Evolutionary conservation across 805 yeast species (phyloP).

Genomic region (Vanderwaltozyma tropicalis): DNA sequence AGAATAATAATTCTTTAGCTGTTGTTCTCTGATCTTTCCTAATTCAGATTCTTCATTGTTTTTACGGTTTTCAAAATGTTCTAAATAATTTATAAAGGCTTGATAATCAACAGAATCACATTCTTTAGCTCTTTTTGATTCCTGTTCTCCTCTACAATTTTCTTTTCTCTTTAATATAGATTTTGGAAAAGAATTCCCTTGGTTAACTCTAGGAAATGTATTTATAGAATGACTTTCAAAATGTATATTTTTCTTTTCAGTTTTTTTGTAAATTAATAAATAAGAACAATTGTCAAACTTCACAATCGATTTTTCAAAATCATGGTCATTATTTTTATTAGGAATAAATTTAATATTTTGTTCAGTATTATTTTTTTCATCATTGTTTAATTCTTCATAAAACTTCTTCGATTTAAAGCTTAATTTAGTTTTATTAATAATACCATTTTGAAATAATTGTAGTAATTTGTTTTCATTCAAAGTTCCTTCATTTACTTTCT

Average conservation of each 20-base stretch:
- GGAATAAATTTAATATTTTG: neutral
- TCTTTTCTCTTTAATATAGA: slow-evolving; percentile 32
- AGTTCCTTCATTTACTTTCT: neutral
- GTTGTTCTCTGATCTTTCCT: slow-evolving; percentile 30
- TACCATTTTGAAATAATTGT: neutral
- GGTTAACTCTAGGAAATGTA: neutral
- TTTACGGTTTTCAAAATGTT: slow-evolving; percentile 29
- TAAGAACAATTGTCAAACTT: slow-evolving; percentile 1
- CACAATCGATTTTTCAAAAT: neutral
- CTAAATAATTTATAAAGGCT: slow-evolving; percentile 29
- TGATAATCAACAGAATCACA: slow-evolving; percentile 32
- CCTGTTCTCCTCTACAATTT: slow-evolving; percentile 29
- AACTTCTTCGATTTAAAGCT: slow-evolving; percentile 1
- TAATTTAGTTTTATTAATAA: neutral
- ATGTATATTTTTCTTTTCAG: neutral
- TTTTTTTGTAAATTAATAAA: neutral
- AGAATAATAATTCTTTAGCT: slow-evolving; percentile 29
- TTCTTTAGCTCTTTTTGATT: slow-evolving; percentile 28
- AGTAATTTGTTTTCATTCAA: neutral
- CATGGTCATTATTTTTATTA: neutral
- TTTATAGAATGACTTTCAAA: neutral
- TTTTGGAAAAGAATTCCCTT: too few species aligned
- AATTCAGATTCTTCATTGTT: slow-evolving; percentile 27
- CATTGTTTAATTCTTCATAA: slow-evolving; percentile 1
- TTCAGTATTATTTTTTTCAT: neutral